phyloP scores from a whole-genome alignment of 768 basidiomycete genomes.

The Saitozyma sp. region DNA sequence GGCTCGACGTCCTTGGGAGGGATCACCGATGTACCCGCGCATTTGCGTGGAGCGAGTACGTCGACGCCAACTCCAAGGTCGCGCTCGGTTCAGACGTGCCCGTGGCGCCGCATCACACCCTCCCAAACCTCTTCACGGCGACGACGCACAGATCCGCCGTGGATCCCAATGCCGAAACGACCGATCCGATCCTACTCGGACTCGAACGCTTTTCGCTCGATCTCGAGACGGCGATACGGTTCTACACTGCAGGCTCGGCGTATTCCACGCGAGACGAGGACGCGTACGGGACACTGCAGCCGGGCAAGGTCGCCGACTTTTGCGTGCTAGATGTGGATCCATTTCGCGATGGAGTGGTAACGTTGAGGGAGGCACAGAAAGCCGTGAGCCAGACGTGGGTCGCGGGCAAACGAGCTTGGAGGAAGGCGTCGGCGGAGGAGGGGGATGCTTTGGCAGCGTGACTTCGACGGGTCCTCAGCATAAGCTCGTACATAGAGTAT shows the following conservation, averaged over 20 bases:
- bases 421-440: background rate
- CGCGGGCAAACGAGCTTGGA: constrained; percentile 5
- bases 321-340: constrained; percentile 23
- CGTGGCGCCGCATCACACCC: constrained; percentile 20
- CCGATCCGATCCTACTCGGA: constrained; percentile 3
- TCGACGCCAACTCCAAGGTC: constrained; percentile 10
- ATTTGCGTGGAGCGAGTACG: constrained; percentile 26
- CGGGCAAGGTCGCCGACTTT: constrained; percentile 17
- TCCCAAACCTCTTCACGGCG: constrained; percentile 26
- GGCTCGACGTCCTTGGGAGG: constrained; percentile 16
- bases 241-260: constrained; percentile 13
- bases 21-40: constrained; percentile 25
- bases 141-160: constrained; percentile 22
- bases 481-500: too few relatives aligned
- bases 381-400: constrained; percentile 22
- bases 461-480: too few relatives aligned
- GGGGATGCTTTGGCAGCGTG: background rate
- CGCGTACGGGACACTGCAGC: constrained; percentile 8
- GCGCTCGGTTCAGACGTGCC: constrained; percentile 29
- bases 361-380: constrained; percentile 19
- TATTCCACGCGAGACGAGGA: constrained; percentile 6
- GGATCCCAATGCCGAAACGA: constrained; percentile 7
- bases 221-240: constrained; percentile 6
- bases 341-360: constrained; percentile 18
- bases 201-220: constrained; percentile 4